Evolutionary conservation across 1,139 yeast species (phyloP), one percentile per base, ranked within the genome.

Genomic region (Kurtzmaniella quercitrusa): DNA sequence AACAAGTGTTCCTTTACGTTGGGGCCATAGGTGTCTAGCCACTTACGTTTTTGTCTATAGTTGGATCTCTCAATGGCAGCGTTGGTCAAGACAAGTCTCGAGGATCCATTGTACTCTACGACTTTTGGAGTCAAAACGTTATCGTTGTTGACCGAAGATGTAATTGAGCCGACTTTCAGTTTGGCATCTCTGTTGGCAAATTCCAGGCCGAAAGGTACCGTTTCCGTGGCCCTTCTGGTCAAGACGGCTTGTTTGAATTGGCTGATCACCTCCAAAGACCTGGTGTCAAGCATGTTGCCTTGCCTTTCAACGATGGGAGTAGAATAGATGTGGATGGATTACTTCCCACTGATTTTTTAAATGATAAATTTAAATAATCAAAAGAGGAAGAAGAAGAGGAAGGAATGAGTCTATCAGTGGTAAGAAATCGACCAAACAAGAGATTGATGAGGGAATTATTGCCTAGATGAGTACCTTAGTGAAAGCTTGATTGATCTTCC

Each of bases 61-160:
- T 57, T 63, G 27, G 58, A 48, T 18, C 54, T 53, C 33, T 68
- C 72, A 24, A 71, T 65, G 23, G 52, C 55, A 12, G 63, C 68
- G 51, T 68, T 70, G 23, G 70, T 66, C 41, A 66, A 60, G 6
- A 73, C 75, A 41, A 70, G 53, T 49, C 69, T 70, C 46, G 62
- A 60, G n/a, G 51, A 53, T n/a, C 75, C 75, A 42, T 66, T 64
- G 50, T 69, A 70, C 44, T 71, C 76, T 27, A 72, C 75, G 17
- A 69, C 60, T 49, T 68, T 68, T 15, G 71, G 55, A 24, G 54
- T 54, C 23, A 70, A 58, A 10, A 58, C 41, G 42, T 60, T 59
- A 16, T 34, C 37, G 29, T 44, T 41, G 12, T 24, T 16, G 6
- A 38, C 5, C 3, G 43, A 27, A 24, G 60, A 49, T 5, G 56